A percentile compares a stretch with the other conserved stretches of the same genome.
Conservation (phyloP, 805 yeast genomes). For the Barnettozyma wickerhamii region DNA sequence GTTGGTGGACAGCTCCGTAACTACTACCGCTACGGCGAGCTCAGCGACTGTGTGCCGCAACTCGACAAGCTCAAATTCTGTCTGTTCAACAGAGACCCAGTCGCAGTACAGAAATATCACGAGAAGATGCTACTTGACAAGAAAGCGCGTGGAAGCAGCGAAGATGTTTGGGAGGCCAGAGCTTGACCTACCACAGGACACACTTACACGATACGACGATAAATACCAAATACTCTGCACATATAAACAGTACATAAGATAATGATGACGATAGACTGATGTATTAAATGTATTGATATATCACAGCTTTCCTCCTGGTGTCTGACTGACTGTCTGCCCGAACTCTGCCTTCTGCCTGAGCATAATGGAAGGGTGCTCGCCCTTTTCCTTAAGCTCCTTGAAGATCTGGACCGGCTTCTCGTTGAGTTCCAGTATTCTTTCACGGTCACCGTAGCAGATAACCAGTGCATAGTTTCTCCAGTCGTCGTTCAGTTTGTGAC, state of each 20-base stretch:
- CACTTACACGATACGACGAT: no score
- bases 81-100: conserved; percentile 50
- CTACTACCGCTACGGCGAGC: conserved; percentile 78
- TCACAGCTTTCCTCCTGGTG: conserved; percentile 41
- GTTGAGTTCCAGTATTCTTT: conserved; percentile 72
- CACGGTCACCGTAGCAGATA: conserved; percentile 88
- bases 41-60: conserved; percentile 66
- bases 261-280: no score
- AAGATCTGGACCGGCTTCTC: conserved; percentile 87
- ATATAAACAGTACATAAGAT: no score
- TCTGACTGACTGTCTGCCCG: conserved; percentile 25
- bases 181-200: neutral
- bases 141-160: conserved; percentile 67
- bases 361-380: conserved; percentile 90
- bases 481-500: conserved; percentile 75
- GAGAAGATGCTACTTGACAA: conserved; percentile 57
- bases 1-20: conserved; percentile 85
- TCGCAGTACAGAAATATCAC: conserved; percentile 70
- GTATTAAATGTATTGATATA: no score
- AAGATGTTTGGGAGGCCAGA: conserved; percentile 70
- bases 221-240: no score
- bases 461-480: conserved; percentile 88
- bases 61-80: conserved; percentile 80
- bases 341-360: conserved; percentile 71
- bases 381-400: conserved; percentile 79